Evolutionary conservation across 257 asterid species (phyloP).

Genomic region (Fraxinus quadrangulata): DNA sequence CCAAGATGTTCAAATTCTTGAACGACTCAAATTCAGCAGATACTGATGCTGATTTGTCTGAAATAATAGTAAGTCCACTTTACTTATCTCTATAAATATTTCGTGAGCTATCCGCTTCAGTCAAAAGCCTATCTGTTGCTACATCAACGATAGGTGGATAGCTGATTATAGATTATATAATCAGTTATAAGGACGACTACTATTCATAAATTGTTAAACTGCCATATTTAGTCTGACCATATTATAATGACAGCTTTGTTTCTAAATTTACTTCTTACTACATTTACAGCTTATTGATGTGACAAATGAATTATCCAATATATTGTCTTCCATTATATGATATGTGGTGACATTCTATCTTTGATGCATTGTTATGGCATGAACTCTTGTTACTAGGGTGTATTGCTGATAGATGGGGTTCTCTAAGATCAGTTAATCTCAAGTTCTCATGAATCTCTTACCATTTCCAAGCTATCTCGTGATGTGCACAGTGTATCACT

Average conservation of each 20-base stretch:
- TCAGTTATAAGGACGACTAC: background rate
- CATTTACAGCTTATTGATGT: background rate
- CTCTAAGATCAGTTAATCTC: conserved; percentile 51
- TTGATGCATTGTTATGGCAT: conserved; percentile 35
- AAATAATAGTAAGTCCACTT: conserved; percentile 56
- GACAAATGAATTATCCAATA: background rate
- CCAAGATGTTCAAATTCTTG: conserved; percentile 56
- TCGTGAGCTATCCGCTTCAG: background rate
- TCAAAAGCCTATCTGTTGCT: background rate
- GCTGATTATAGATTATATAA: background rate
- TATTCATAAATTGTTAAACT: background rate
- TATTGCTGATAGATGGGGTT: conserved; percentile 59
- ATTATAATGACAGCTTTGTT: background rate
- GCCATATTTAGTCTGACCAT: background rate
- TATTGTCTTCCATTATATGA: background rate
- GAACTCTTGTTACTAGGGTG: conserved; percentile 72
- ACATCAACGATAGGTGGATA: background rate
- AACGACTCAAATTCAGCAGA: conserved; percentile 44
- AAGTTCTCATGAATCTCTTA: conserved; percentile 44
- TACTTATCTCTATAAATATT: no score
- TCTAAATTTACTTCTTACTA: background rate
- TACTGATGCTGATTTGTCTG: conserved; percentile 38
- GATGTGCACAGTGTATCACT: conserved; percentile 49
- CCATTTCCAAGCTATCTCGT: conserved; percentile 47
- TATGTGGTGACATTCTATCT: background rate